Evolutionary conservation across 345 rosid genomes (phyloP).

Genomic region (Moricandia moricandioides): DNA sequence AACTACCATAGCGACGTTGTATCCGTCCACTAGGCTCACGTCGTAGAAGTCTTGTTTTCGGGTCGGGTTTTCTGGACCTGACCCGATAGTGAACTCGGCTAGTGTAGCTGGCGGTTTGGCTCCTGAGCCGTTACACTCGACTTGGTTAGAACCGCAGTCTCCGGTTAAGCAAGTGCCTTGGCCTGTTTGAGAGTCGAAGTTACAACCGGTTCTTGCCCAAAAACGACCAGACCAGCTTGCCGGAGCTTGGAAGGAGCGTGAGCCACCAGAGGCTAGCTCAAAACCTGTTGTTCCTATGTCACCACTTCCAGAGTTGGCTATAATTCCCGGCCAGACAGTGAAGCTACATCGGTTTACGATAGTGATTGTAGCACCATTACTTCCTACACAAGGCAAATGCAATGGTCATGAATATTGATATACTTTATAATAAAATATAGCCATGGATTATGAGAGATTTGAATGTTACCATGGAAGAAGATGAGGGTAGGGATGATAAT

Average conservation of each 20-base stretch:
- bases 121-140: conserved; percentile 62
- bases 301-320: conserved; percentile 46
- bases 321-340: conserved; percentile 73
- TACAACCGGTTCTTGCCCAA: conserved; percentile 70
- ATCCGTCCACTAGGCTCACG: conserved; percentile 16
- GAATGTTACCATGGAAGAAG: conserved; percentile 25
- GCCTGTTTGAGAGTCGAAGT: conserved; percentile 43
- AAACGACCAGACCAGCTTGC: conserved; percentile 72
- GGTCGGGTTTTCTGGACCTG: conserved; percentile 46
- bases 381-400: conserved; percentile 39
- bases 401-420: neutral
- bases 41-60: conserved; percentile 52
- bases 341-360: conserved; percentile 53
- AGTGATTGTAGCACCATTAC: conserved; percentile 55
- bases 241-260: conserved; percentile 50
- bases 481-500: conserved; percentile 11
- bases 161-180: conserved; percentile 58
- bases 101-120: conserved; percentile 68
- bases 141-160: conserved; percentile 62
- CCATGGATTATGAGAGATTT: neutral
- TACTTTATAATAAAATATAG: too few species aligned
- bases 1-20: conserved; percentile 46
- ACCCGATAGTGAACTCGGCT: conserved; percentile 65
- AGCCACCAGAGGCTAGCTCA: conserved; percentile 42
- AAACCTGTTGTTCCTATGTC: conserved; percentile 55